Conservation (phyloP, 2,329 filamentous ascomycete species). For the Neofusicoccum sp. region DNA sequence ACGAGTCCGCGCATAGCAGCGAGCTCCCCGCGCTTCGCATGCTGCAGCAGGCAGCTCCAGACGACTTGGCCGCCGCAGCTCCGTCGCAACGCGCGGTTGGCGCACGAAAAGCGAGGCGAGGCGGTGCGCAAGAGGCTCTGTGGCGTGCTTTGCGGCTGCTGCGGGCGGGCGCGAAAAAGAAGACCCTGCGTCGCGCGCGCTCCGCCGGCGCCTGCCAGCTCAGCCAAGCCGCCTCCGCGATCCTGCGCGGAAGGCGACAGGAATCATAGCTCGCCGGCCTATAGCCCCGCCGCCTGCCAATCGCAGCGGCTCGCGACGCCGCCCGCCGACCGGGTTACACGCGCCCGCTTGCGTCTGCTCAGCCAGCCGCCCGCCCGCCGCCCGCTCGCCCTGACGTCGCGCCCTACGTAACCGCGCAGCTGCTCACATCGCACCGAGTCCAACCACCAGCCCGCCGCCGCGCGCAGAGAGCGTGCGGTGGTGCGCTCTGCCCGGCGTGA, state of each 20-base stretch:
- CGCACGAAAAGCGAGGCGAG: background rate
- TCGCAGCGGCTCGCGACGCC: background rate
- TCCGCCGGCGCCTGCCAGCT: background rate
- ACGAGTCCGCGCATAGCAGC: background rate
- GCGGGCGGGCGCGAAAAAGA: no score
- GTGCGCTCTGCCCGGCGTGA: background rate
- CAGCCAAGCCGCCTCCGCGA: background rate
- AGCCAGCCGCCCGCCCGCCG: background rate
- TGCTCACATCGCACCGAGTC: constrained; percentile 10
- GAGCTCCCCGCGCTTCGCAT: background rate
- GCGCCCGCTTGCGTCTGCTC: background rate
- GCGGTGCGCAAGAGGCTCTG: constrained; percentile 1
- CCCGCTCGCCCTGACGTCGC: background rate
- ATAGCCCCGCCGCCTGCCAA: background rate
- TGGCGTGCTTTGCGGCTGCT: background rate
- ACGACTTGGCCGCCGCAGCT: no score
- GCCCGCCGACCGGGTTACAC: constrained; percentile 12
- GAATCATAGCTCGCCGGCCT: background rate
- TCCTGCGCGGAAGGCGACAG: background rate
- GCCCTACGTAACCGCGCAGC: constrained; percentile 7
- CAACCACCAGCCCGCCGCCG: background rate
- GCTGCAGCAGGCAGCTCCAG: background rate
- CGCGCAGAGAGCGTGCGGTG: background rate
- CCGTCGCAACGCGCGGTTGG: constrained; percentile 4
- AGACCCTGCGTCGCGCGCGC: constrained; percentile 8